Evolutionary conservation across 1,284 basidiomycete genomes (phyloP).

Genomic region (Salmacisia buchloeana): DNA sequence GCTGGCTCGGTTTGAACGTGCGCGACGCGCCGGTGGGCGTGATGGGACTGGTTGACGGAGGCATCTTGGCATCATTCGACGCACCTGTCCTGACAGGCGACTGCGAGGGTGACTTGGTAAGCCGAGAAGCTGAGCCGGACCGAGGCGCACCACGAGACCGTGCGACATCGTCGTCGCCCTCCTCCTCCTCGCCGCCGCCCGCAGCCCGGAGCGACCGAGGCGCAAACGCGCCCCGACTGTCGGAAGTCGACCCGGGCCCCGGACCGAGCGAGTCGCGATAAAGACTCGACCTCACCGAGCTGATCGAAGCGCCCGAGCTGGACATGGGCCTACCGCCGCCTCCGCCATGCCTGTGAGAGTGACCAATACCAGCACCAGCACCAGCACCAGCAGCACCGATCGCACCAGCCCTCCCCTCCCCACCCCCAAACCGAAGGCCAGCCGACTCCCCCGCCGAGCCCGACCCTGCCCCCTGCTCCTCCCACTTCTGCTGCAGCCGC

Average conservation of each 20-base stretch:
- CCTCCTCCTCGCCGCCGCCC: not conserved
- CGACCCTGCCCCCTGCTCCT: slow-evolving; percentile 35
- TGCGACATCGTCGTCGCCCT: not conserved
- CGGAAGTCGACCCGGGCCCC: no score
- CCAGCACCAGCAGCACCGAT: no score
- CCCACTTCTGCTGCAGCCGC: slow-evolving; percentile 41
- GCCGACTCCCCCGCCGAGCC: not conserved
- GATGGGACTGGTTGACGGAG: no score
- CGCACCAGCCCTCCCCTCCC: no score
- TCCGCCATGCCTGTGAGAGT: not conserved
- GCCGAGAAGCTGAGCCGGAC: not conserved
- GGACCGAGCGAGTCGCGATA: not conserved
- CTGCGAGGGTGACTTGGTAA: no score
- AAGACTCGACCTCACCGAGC: not conserved
- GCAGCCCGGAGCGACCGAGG: not conserved
- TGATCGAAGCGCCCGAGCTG: slow-evolving; percentile 4
- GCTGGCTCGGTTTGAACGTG: not conserved
- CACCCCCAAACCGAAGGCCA: not conserved
- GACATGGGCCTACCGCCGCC: not conserved
- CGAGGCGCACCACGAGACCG: not conserved
- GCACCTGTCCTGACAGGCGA: no score
- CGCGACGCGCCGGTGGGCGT: no score
- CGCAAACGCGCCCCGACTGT: not conserved
- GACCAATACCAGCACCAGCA: no score
- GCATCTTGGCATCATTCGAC: no score